A percentile compares a stretch with the other conserved stretches of the same genome.
Conservation (phyloP, 2,329 filamentous ascomycete species). For the Thermochaetoides dissita region DNA sequence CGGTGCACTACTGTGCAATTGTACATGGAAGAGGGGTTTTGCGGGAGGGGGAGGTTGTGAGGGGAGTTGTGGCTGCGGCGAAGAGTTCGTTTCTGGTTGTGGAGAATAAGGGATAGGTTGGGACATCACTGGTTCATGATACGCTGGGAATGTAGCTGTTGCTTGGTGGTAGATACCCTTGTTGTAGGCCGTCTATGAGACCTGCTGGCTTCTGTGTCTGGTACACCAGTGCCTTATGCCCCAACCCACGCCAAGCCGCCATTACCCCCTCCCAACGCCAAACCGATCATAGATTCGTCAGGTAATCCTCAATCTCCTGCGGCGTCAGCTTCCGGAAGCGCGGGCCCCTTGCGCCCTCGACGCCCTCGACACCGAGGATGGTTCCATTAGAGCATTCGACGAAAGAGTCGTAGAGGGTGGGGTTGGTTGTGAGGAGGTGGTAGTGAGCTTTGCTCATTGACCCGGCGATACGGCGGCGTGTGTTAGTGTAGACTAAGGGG, state of each 20-base stretch:
- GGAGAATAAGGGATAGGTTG: slow-evolving; percentile 1
- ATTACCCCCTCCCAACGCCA: slow-evolving; percentile 11
- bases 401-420: slow-evolving; percentile 5
- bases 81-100: slow-evolving; percentile 35
- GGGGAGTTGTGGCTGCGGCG: slow-evolving; percentile 34
- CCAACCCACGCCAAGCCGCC: background rate
- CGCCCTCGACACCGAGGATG: slow-evolving; percentile 55
- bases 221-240: no score
- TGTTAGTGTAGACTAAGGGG: no score
- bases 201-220: no score
- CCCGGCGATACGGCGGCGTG: no score
- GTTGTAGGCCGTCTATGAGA: no score
- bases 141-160: no score
- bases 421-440: no score
- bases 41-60: slow-evolving; percentile 17
- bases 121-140: no score
- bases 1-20: no score
- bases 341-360: slow-evolving; percentile 70
- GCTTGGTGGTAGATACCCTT: no score
- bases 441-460: no score
- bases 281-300: slow-evolving; percentile 75
- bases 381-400: slow-evolving; percentile 18
- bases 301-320: slow-evolving; percentile 97
- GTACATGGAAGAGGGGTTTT: slow-evolving; percentile 2
- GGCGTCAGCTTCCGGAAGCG: slow-evolving; percentile 90